Base-by-base conservation (phyloP, 768 basidiomycete genomes). In the Pleurotus ostreatus region DNA sequence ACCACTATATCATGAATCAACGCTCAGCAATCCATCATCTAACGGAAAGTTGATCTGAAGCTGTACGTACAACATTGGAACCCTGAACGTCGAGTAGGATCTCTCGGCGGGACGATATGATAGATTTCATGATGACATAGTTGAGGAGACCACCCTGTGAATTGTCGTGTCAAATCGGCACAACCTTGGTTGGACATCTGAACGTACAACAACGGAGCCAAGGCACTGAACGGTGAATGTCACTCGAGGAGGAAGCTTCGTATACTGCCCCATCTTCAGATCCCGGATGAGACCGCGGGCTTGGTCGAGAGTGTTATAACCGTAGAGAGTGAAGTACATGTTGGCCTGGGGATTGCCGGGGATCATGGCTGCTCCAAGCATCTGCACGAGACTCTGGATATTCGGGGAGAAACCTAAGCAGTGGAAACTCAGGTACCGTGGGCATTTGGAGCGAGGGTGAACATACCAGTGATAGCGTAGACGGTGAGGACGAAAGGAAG, bases 221-320 rank as follows among this genome's bases (percentile, higher is more conserved):
- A 77, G 52, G 30, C 72, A 75, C 62, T 86, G 84, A 5, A 82
- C 81, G 16, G 77, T 73, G 66, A 88, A 86, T 2, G 85, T 81
- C 34, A 78, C 78, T 7, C 84, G 81, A 45, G 85, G 85, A 38
- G 85, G 82, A 41, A 87, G 75, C 69, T 86, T 86, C 20, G 77
- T 76, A 62, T 78, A 72, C 63, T 77, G 76, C 34, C 71, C 74
- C 70, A 81, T 77, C 64, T 85, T 86, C 6, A 85, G 71, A 61
- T 86, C 84, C 20, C 81, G 74, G 45, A 84, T 75, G n/a, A 85
- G 69, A 1, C 78, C 71, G 51, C 67, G 66, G 37, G 79, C 79
- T 65, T 84, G 81, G 39, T 71, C 66, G 45, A 77, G 67, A 15
- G 79, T 77, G 54, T 80, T 74, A 55, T 63, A 76, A 26, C 80